Percentiles rank a stretch among this genome's conserved stretches.
These are phyloP conservation scores for Auricularia sp. DNA, from an alignment of 768 basidiomycete species.

Conservation along the genomic window DNA sequence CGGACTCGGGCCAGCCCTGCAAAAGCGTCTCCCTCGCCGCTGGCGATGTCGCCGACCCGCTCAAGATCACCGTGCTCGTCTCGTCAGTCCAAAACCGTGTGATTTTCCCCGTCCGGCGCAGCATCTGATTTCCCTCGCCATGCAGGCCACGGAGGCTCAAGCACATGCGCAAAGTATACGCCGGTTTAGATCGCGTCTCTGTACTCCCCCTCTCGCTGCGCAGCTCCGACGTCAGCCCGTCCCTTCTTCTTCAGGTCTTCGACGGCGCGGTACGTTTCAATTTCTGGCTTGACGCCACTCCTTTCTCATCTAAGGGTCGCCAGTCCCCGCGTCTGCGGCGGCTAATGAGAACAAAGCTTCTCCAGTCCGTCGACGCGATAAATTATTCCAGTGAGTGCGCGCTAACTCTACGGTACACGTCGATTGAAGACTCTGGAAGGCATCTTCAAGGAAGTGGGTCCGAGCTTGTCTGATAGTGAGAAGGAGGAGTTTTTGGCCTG, in stretches of 20 bases:
- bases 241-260: background rate
- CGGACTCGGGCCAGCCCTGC: background rate
- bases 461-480: background rate
- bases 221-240: background rate
- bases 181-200: background rate
- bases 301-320: background rate
- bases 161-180: conserved; percentile 1
- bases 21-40: background rate
- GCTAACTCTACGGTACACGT: background rate
- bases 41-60: background rate
- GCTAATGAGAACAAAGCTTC: background rate
- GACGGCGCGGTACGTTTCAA: background rate
- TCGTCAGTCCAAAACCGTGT: background rate
- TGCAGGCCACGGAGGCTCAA: background rate
- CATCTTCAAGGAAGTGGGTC: background rate
- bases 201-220: background rate
- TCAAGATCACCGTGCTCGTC: background rate
- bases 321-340: background rate
- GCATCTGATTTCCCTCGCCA: background rate
- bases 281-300: background rate
- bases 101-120: too few species aligned
- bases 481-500: background rate
- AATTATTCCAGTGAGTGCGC: background rate
- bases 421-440: background rate
- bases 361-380: background rate